Base-by-base conservation (phyloP, 257 asterid genomes). In the Solanum lycopersicoides region DNA sequence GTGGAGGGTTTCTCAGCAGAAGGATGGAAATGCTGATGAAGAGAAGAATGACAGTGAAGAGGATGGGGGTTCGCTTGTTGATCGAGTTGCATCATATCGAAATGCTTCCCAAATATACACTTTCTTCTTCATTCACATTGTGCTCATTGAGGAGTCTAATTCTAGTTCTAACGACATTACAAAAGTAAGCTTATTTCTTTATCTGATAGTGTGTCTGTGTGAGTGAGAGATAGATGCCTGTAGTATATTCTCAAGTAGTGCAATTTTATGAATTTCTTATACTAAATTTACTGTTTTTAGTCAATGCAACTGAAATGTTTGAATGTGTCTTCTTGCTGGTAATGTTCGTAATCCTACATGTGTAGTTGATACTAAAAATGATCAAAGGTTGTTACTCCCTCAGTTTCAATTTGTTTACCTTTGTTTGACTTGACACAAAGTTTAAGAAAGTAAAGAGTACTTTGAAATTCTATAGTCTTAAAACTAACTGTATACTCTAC, bases 31-130 rank as follows among this genome's bases (percentile, higher is more conserved):
- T 44, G 95, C 74, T n/a, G 92, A 84, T 39, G 89, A 86, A 47
- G 96, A 88, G 83, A 44, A 75, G 60, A 50, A 50, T 50, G 60
- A 15, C 21, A 50, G 60, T 50, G 60, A 50, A 5, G 60, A 50
- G 60, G 21, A 50, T 15, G 95, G 89, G 83, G 90, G 87, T 73
- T 88, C 83, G 74, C 91, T 53, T 83, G 89, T 84, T 41, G 98
- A 92, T 71, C 92, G 93, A 89, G 91, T 95, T 90, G 98, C 97
- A 9, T 93, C 98, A 2, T 93, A 93, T 86, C 92, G 97, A 63
- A 96, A 96, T 92, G 98, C 98, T 3, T 93, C 95, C 85, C 95
- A 95, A 91, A 94, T 95, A 66, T 95, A 96, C 91, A 91, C 98
- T 1, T 96, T 95, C 88, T 96, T 95, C 83, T 98, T 96, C 65